Evolutionary conservation across 208 protist genomes (phyloP), one percentile per base, ranked within the genome.

Genomic region (Leishmania mexicana): DNA sequence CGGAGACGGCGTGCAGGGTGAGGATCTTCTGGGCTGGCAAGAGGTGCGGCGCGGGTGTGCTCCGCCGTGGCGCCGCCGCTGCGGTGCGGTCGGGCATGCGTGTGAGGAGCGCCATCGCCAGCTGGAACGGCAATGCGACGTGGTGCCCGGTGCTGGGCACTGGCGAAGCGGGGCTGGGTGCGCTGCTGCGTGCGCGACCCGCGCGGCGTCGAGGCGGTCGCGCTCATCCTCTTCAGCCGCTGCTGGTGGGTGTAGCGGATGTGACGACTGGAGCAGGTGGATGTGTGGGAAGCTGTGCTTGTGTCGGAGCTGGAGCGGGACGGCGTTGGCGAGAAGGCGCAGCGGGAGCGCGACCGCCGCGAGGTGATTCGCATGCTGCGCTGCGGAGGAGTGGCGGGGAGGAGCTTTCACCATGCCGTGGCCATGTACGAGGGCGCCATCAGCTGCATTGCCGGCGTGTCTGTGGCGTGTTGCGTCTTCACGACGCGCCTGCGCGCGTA

Each of bases 111-210:
- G 87, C 94, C 6, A 88, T 97, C 64, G 92, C 88, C 2, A 90
- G 89, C 62, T 92, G 95, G 38, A 93, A 93, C 79, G 90, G 91
- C 74, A 94, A 95, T 81, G 92, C 87, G 42, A 96, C 93, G 28
- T 94, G 75, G 60, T 1, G 93, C 85, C 88, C 86, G 7, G 80
- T 96, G 28, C 89, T 95, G 42, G 42, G 42, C 42, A 47, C 42
- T 47, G 42, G 42, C 42, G 42, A 47, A 47, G 42, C 42, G 42
- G 42, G 10, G 42, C 86, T 88, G 42, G 71, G 96, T 31, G 95
- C 93, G 70, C 81, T 96, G 31, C 85, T 97, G 35, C 57, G 57
- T 62, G 24, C 57, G 24, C 57, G 57, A 24, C 24, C 24, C 57
- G 17, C 24, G 57, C 17, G 57, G 24, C 57, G 57, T 31, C 24